Base-by-base conservation (phyloP, 148 eudicot species). In the Rhododendron ovatum region DNA sequence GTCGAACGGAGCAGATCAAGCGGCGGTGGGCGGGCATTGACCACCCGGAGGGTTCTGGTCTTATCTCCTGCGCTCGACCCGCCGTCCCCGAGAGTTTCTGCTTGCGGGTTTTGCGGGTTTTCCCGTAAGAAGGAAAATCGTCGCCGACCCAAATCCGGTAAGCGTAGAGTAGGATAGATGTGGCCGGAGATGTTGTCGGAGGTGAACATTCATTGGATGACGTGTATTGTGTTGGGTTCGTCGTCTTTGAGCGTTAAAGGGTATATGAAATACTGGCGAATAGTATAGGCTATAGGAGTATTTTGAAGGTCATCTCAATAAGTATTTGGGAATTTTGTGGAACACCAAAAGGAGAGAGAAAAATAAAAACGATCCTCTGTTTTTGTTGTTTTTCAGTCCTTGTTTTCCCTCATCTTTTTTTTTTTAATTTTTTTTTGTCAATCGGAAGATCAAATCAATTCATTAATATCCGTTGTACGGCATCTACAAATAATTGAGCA, bases 11-110 rank as follows among this genome's bases (percentile, higher is more conserved):
- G 92, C 87, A 85, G 89, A 89, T 92, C 94, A 74, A 86, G 59
- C 87, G 90, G 92, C 57, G 91, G 88, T 3, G 88, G 88, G 39
- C 80, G 91, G 0, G 90, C 83, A 0, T 90, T 37, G 55, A 87
- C 90, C 8, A 84, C 91, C 41, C 90, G 90, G 30, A 90, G 48
- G 84, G 90, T 88, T 45, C 45, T 41, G 45, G 45, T 41, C 45
- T 87, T 89, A 48, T 87, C 91, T 20, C 91, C 92, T 84, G 89
- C 92, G 26, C 65, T 90, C 1, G 93, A 92, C 79, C 94, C 92
- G 84, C 93, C 94, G 57, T 92, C 93, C 2, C 94, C 94, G 17
- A 88, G 75, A 78, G 82, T 90, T 14, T 90, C 93, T 6, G 93
- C 90, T 1, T 92, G 92, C 73, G 94, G 92, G 3, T 87, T 86